Base-by-base conservation (phyloP, 305 asterid species). In the Solanum hybrid region DNA sequence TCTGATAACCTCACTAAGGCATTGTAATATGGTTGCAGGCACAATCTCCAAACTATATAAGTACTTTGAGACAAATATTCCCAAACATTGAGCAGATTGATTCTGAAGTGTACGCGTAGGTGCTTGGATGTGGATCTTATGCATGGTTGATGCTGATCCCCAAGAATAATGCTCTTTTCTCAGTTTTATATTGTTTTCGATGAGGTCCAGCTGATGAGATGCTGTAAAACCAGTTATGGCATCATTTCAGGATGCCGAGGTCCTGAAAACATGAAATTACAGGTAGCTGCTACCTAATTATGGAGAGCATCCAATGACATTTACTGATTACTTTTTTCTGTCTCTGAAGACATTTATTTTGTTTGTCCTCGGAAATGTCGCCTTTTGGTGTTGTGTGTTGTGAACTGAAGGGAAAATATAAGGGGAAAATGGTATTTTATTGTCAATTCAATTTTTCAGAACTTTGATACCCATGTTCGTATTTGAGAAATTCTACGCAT, bases 21-120 rank as follows among this genome's bases (percentile, higher is more conserved):
- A 0, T 4, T 51, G 2, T 85, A 56, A 56, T 56, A 85, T 56
- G 88, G 14, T 69, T 94, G 95, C 98, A 97, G 99, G 98, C 95
- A 46, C 94, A 87, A 79, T 91, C 95, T 91, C 94, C 96, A 17
- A 91, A 90, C 89, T 98, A 96, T 88, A 51, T 92, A 73, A 84
- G 94, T 78, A 91, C 95, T 87, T 90, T 96, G 95, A 94, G 94
- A 90, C 94, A 91, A 85, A 90, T 95, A 91, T 95, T 96, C 92
- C 97, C 96, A 37, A 96, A 95, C 75, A 90, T 96, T 88, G 93
- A 98, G 94, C 99, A 96, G 92, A 84, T 98, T 69, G 99, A 98
- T 93, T 95, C 98, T 31, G 93, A 95, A 91, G 85, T 96, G 35
- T 96, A 95, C 90, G 93, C 92, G 7, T 96, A 94, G 93, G 89